phyloP scores from a whole-genome alignment of 2,329 filamentous ascomycete genomes.

The Neonectria punicea region DNA sequence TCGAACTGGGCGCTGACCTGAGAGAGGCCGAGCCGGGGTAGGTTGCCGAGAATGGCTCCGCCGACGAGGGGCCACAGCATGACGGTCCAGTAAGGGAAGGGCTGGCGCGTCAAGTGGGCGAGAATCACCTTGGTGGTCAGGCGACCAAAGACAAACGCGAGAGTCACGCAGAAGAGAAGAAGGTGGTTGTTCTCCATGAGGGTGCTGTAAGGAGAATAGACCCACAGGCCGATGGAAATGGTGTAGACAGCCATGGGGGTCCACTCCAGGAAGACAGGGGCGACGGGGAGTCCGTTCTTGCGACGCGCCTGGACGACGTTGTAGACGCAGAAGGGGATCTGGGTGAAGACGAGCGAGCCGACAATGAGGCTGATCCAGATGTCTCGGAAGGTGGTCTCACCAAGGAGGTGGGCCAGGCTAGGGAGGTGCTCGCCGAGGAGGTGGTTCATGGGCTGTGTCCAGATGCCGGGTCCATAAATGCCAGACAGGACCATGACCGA shows the following conservation, averaged over 20 bases:
- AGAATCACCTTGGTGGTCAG: conserved; percentile 99
- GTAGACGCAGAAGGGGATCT: conserved; percentile 88
- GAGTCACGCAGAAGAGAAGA: conserved; percentile 89
- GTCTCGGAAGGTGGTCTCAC: conserved; percentile 81
- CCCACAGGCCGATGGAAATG: conserved; percentile 79
- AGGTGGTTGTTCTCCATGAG: conserved; percentile 87
- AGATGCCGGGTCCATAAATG: conserved; percentile 88
- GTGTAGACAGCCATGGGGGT: conserved; percentile 88
- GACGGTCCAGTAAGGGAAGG: conserved; percentile 96
- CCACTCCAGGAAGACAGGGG: conserved; percentile 93
- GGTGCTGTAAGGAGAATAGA: conserved; percentile 88
- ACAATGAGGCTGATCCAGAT: conserved; percentile 84
- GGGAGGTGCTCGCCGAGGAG: conserved; percentile 68
- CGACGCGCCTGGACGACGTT: conserved; percentile 85
- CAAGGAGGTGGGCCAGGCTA: conserved; percentile 68
- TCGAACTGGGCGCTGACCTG: conserved; percentile 74
- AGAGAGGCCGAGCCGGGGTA: conserved; percentile 79
- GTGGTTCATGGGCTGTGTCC: conserved; percentile 78
- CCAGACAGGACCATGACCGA: conserved; percentile 87
- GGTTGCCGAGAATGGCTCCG: conserved; percentile 84
- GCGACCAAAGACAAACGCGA: conserved; percentile 97
- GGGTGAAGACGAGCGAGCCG: conserved; percentile 72
- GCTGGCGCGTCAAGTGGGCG: conserved; percentile 90
- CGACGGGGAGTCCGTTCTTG: conserved; percentile 75
- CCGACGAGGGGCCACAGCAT: conserved; percentile 88